Percentiles rank a stretch among this genome's conserved stretches.
Conservation (phyloP, 306 rosid species). For the Cicer bijugum region DNA sequence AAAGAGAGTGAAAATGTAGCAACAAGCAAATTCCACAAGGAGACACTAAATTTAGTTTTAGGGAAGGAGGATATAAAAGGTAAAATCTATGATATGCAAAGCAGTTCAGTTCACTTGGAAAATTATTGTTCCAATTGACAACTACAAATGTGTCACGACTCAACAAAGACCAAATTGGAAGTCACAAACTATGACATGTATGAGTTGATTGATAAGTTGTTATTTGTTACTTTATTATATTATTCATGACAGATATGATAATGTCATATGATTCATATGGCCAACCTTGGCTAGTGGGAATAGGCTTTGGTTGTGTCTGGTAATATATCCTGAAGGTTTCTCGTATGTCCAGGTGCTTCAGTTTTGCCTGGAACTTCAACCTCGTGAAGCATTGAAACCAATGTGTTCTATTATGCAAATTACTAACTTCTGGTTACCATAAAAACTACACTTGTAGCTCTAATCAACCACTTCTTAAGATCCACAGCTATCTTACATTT, state of each 20-base stretch:
- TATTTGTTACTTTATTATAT: background rate
- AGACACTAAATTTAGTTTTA: constrained; percentile 3
- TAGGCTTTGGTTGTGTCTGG: background rate
- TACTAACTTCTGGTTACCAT: constrained; percentile 1
- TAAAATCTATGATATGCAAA: background rate
- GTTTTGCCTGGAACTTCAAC: constrained; percentile 9
- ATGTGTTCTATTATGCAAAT: background rate
- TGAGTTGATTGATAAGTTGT: background rate
- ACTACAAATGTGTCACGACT: constrained; percentile 10
- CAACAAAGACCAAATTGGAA: constrained; percentile 8
- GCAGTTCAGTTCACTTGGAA: constrained; percentile 3
- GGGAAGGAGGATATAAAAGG: background rate
- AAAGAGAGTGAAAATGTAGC: constrained; percentile 1
- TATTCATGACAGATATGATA: background rate
- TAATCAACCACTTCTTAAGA: background rate
- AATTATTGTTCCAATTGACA: constrained; percentile 8
- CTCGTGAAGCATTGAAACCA: background rate
- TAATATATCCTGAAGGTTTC: background rate
- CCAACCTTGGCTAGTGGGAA: background rate
- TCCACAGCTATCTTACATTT: background rate
- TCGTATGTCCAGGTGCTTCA: background rate
- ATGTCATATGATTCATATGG: background rate
- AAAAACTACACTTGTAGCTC: background rate
- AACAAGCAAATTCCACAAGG: constrained; percentile 31
- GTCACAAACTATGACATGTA: background rate